phyloP scores from a whole-genome alignment of 2,329 filamentous ascomycete genomes.

The Fusarium sp. region DNA sequence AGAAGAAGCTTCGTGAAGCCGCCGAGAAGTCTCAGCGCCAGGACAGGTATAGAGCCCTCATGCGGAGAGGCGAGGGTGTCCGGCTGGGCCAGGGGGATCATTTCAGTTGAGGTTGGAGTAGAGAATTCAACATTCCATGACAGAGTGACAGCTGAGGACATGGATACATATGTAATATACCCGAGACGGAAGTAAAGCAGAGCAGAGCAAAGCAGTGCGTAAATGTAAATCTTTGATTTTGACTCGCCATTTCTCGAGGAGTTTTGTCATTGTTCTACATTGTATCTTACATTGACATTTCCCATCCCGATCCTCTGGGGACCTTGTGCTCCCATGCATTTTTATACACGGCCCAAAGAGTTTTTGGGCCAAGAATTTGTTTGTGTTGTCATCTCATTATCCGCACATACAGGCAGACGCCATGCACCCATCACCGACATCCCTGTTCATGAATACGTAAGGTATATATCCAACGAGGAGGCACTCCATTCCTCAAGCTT shows the following conservation, averaged over 20 bases:
- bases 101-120: constrained; percentile 57
- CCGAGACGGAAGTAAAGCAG: constrained; percentile 22
- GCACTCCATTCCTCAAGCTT: constrained; percentile 34
- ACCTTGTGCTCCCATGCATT: constrained; percentile 42
- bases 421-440: constrained; percentile 26
- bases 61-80: constrained; percentile 60
- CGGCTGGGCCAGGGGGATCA: constrained; percentile 70
- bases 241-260: constrained; percentile 39
- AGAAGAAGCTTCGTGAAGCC: constrained; percentile 72
- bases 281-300: constrained; percentile 51
- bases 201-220: neutral
- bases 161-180: constrained; percentile 31
- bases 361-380: constrained; percentile 33
- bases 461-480: constrained; percentile 29
- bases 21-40: constrained; percentile 52
- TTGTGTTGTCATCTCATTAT: constrained; percentile 43
- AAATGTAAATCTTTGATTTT: constrained; percentile 39
- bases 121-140: constrained; percentile 7
- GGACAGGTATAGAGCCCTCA: constrained; percentile 55
- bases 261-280: constrained; percentile 50
- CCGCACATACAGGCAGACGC: constrained; percentile 35
- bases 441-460: constrained; percentile 23
- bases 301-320: constrained; percentile 34
- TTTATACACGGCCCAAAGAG: constrained; percentile 46
- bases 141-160: neutral